Conservation (phyloP, 2,329 filamentous ascomycete species). For the Pezicula carpinea region DNA sequence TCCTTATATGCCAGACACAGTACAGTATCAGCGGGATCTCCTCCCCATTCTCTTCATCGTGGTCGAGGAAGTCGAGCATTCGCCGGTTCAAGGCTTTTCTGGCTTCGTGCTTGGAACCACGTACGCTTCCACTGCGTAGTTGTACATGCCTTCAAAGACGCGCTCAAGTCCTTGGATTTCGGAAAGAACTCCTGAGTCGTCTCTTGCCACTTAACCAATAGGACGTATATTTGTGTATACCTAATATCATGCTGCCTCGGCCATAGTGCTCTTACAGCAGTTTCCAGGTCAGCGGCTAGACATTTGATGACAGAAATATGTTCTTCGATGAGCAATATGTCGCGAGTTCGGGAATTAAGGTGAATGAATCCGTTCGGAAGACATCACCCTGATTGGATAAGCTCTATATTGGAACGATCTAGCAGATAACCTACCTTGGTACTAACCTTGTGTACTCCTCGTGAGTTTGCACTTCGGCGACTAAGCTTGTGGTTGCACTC, state of each 20-base stretch:
- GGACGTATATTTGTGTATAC: slow-evolving; percentile 4
- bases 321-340: background rate
- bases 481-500: too few relatives aligned
- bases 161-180: slow-evolving; percentile 4
- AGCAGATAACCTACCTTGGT: background rate
- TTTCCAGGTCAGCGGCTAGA: slow-evolving; percentile 3
- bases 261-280: slow-evolving; percentile 6
- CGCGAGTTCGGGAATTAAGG: slow-evolving; percentile 1
- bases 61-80: background rate
- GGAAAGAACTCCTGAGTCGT: slow-evolving; percentile 3
- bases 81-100: slow-evolving; percentile 5
- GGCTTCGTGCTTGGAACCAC: slow-evolving; percentile 4
- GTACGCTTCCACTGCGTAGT: slow-evolving; percentile 4
- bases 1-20: slow-evolving; percentile 11
- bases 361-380: slow-evolving; percentile 2
- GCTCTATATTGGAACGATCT: background rate
- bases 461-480: too few relatives aligned
- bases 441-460: background rate
- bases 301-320: slow-evolving; percentile 4
- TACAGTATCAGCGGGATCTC: slow-evolving; percentile 9
- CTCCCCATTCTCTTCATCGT: slow-evolving; percentile 1
- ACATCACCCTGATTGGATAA: background rate
- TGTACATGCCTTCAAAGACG: slow-evolving; percentile 5
- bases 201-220: slow-evolving; percentile 12
- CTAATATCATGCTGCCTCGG: slow-evolving; percentile 1